Percentiles rank a stretch among this genome's conserved stretches.
Conservation (phyloP, 2,329 filamentous ascomycete genomes). For the Claviceps spartinae region DNA sequence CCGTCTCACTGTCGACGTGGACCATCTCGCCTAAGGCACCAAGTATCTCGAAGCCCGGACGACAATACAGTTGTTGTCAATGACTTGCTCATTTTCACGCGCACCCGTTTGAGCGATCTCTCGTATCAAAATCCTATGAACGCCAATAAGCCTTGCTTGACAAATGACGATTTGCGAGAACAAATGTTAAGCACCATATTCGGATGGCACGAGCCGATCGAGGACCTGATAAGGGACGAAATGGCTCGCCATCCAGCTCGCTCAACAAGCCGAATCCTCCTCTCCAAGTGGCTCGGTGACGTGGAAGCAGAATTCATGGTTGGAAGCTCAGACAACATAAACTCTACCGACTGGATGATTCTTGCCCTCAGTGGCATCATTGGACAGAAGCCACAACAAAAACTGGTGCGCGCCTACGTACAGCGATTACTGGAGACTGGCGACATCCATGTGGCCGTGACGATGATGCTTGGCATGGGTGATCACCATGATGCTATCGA, state of each 20-base stretch:
- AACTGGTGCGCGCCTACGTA: conserved; percentile 80
- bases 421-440: conserved; percentile 80
- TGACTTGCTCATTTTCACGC: conserved; percentile 79
- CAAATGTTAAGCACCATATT: conserved; percentile 94
- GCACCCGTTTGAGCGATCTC: conserved; percentile 67
- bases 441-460: conserved; percentile 82
- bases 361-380: conserved; percentile 83
- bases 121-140: conserved; percentile 59
- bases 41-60: conserved; percentile 64
- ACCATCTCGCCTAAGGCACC: conserved; percentile 64
- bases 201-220: conserved; percentile 79
- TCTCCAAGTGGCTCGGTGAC: conserved; percentile 88
- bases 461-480: conserved; percentile 83
- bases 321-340: conserved; percentile 73
- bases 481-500: conserved; percentile 92
- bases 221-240: conserved; percentile 74
- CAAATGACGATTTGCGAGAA: conserved; percentile 65
- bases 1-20: conserved; percentile 33
- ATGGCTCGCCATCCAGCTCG: conserved; percentile 58
- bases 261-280: conserved; percentile 65
- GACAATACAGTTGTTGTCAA: conserved; percentile 54
- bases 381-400: conserved; percentile 62
- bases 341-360: conserved; percentile 93
- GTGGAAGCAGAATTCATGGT: conserved; percentile 69
- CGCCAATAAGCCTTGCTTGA: conserved; percentile 44